Evolutionary conservation across 116 monocot genomes (phyloP).

Genomic region (Zostera marina): DNA sequence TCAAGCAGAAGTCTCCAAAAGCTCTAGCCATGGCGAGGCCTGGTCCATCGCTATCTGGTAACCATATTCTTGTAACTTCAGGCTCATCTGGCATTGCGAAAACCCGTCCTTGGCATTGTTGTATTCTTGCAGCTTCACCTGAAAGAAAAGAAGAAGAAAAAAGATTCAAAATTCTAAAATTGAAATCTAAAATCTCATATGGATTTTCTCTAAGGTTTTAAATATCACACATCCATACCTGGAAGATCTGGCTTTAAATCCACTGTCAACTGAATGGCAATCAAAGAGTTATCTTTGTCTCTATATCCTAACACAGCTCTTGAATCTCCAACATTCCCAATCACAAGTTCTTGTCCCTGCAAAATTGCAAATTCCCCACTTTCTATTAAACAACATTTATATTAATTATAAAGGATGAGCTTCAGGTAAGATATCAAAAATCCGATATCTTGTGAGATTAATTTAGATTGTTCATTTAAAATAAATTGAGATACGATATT

Average conservation of each 20-base stretch:
- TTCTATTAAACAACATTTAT: no score
- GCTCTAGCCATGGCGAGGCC: constrained; percentile 74
- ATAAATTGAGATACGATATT: no score
- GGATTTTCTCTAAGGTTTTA: background rate
- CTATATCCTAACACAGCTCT: constrained; percentile 69
- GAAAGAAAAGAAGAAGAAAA: constrained; percentile 9
- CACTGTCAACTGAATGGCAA: constrained; percentile 71
- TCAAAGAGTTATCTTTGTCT: constrained; percentile 50
- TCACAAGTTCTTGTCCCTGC: constrained; percentile 80
- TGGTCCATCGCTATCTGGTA: constrained; percentile 57
- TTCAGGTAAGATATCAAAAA: no score
- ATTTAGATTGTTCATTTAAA: no score
- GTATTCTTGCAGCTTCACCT: constrained; percentile 70
- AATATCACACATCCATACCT: constrained; percentile 18
- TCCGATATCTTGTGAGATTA: no score
- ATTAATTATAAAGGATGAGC: no score
- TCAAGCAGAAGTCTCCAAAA: constrained; percentile 74
- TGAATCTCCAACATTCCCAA: constrained; percentile 83
- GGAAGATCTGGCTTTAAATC: constrained; percentile 92
- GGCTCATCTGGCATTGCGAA: constrained; percentile 72
- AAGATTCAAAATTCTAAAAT: background rate
- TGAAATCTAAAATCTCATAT: background rate
- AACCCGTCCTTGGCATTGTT: constrained; percentile 61
- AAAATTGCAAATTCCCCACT: constrained; percentile 18
- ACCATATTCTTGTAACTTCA: constrained; percentile 57